Evolutionary conservation across 768 basidiomycete species (phyloP), one percentile per base, ranked within the genome.

Genomic region (Trametes maxima): DNA sequence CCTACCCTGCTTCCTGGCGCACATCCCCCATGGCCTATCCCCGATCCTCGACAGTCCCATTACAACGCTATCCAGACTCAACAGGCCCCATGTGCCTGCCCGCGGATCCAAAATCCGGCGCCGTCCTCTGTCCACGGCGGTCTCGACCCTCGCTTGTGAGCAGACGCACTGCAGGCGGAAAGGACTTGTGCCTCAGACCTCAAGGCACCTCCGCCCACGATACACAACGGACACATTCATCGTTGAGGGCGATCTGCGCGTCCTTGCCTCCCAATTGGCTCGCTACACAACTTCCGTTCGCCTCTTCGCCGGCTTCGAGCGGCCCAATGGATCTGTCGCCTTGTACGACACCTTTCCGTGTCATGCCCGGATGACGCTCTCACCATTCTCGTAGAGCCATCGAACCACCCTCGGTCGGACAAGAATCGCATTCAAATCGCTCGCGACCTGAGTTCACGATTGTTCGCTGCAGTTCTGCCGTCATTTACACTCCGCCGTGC

Each of bases 161-260:
- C 39, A n/a, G 14, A 40, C 12, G 39, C 39, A 4, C 12, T 14
- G 39, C 12, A 3, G 28, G 19, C 19, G 12, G n/a, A 25, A 10
- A 37, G 22, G n/a, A n/a, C 52, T 36, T 13, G 52, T 53, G 39
- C 52, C 52, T 53, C 21, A 37, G 37, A 11, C n/a, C 43, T 5
- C 43, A 44, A n/a, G 21, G 17, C 17, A n/a, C 10, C 43, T 5
- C 16, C 10, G 7, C 43, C 10, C n/a, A 21, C 45, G 45, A 44
- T 46, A 46, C 45, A 46, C 45, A 28, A 51, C 37, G 40, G 40
- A 43, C 40, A 25, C 39, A 21, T 40, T 28, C 28, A 46, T 46
- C 54, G 19, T 28, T 50, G 57, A 50, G 57, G 39, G 48, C 48
- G 57, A 58, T 58, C 57, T 50, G 57, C 57, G 48, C 40, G 48